Percentiles rank a stretch among this genome's conserved stretches.
phyloP scores from a whole-genome alignment of 768 basidiomycete genomes.

The Auricularia heimuer region DNA sequence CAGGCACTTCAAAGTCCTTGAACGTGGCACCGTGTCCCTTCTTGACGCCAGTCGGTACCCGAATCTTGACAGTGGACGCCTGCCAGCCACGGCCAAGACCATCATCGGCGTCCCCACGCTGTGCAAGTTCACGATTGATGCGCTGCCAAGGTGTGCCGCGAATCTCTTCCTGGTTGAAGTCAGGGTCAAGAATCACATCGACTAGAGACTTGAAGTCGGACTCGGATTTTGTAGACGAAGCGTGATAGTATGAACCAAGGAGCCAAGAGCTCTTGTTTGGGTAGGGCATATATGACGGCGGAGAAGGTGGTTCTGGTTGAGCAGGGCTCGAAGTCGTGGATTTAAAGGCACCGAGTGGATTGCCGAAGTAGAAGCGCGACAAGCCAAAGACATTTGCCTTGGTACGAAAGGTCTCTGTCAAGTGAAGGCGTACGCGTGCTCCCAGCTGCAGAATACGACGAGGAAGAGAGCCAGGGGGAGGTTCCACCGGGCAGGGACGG shows the following conservation, averaged over 20 bases:
- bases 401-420: neutral
- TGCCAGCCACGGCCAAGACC: constrained; percentile 18
- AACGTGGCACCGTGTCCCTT: neutral
- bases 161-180: constrained; percentile 14
- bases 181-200: constrained; percentile 10
- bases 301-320: too few species aligned
- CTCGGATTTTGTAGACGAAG: neutral
- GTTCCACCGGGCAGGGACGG: neutral
- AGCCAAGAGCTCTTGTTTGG: neutral
- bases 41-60: constrained; percentile 17
- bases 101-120: constrained; percentile 10
- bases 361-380: neutral
- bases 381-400: neutral
- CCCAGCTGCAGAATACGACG: neutral
- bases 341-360: too few species aligned
- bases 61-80: constrained; percentile 14
- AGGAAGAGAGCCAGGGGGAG: neutral
- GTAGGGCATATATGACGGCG: neutral
- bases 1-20: constrained; percentile 6
- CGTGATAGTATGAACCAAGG: neutral
- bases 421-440: neutral
- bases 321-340: neutral
- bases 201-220: neutral
- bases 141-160: constrained; percentile 16
- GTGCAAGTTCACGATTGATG: constrained; percentile 13